Evolutionary conservation across 345 rosid species (phyloP), one percentile per base, ranked within the genome.

Genomic region (Durio zibethinus): DNA sequence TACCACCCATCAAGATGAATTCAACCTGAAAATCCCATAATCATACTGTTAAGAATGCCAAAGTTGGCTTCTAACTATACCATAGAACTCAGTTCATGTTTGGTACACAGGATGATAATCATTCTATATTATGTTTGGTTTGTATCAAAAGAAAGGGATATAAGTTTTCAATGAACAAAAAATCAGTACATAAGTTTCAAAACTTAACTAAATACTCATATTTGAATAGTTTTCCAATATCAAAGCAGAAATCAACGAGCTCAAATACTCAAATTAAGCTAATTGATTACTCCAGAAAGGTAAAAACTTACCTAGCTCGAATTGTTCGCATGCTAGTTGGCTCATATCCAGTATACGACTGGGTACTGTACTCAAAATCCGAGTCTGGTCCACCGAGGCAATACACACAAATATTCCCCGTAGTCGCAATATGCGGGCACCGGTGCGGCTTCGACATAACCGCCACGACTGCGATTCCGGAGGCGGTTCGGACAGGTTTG

Each of bases 321-420:
- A 97, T 97, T 9, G 99, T 97, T 52, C 98, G 94, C 99, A 97
- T 97, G 73, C 98, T 97, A 8, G 99, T 97, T 0, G 99, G 99
- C 85, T 97, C 99, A 33, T 97, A 97, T 12, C 99, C 98, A 75
- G 98, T 97, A 69, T 97, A 97, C 10, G 98, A 94, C 90, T 97
- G 99, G 16, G 99, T 97, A 82, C 97, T 97, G 62, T 94, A 97
- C 88, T 97, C 99, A 63, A 97, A 97, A 80, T 94, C 99, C 11
- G 99, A 97, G 77, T 97, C 99, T 5, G 97, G 99, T 31, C 98
- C 97, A 73, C 98, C 99, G 4, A 97, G 97, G 43, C 99, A 94
- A 31, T 97, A 97, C 61, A 94, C 99, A 63, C 99, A 94, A 21
- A 97, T 94, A 80, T 97, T 94, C 65, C 98, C 99, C 7, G 98